Evolutionary conservation across 768 basidiomycete species (phyloP).

Genomic region (Floccularia luteovirens): DNA sequence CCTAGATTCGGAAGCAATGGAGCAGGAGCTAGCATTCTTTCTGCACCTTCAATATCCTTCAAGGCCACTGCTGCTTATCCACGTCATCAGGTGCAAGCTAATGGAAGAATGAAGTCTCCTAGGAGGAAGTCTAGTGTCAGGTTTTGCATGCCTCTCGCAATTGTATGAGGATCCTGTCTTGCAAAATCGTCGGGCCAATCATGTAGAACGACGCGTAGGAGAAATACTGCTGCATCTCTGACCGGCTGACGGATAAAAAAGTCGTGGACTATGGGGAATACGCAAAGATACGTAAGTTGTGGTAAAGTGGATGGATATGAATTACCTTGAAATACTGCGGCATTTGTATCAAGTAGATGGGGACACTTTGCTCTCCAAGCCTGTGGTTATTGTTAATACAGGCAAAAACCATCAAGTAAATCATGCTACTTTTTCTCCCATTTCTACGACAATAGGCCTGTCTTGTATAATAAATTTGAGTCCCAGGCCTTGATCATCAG

Average conservation of each 20-base stretch:
- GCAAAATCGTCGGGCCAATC: slow-evolving; percentile 70
- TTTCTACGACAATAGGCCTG: slow-evolving; percentile 40
- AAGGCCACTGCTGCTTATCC: slow-evolving; percentile 18
- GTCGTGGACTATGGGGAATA: slow-evolving; percentile 46
- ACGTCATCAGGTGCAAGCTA: slow-evolving; percentile 58
- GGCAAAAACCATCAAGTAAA: background rate
- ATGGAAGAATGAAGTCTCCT: slow-evolving; percentile 63
- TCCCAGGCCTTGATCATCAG: slow-evolving; percentile 12
- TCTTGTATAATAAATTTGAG: slow-evolving; percentile 60
- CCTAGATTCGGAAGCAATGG: slow-evolving; percentile 72
- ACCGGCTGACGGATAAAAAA: slow-evolving; percentile 65
- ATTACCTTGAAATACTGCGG: slow-evolving; percentile 47
- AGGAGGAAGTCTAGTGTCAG: slow-evolving; percentile 57
- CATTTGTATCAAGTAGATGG: slow-evolving; percentile 45
- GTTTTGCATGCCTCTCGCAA: slow-evolving; percentile 39
- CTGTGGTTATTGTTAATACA: slow-evolving; percentile 9
- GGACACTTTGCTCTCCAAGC: slow-evolving; percentile 57
- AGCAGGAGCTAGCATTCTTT: slow-evolving; percentile 43
- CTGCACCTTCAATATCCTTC: slow-evolving; percentile 41
- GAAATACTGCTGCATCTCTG: slow-evolving; percentile 50
- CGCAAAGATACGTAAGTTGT: slow-evolving; percentile 1
- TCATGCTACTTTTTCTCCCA: slow-evolving; percentile 38
- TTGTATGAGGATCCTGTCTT: slow-evolving; percentile 32
- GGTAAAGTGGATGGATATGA: background rate
- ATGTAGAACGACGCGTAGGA: slow-evolving; percentile 66